Conservation (phyloP, 768 basidiomycete species). For the Pisolithus orientalis region DNA sequence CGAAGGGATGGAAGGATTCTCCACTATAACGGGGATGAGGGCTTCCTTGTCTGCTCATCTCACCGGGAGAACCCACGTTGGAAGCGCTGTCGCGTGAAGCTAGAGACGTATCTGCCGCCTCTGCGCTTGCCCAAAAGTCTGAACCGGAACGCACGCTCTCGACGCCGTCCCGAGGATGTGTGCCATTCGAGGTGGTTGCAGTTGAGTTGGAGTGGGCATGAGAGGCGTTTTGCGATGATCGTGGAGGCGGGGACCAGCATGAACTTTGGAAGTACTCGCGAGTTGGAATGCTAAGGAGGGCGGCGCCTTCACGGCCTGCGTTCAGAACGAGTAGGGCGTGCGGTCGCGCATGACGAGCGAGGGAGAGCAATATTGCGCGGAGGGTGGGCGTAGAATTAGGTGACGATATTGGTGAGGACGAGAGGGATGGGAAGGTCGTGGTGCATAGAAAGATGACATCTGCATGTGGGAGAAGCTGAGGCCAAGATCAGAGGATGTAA, state of each 20-base stretch:
- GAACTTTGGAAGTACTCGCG: slow-evolving; percentile 84
- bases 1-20: slow-evolving; percentile 29
- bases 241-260: slow-evolving; percentile 47
- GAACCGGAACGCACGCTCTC: slow-evolving; percentile 60
- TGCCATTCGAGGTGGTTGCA: slow-evolving; percentile 10
- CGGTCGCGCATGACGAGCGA: slow-evolving; percentile 57
- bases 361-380: slow-evolving; percentile 69
- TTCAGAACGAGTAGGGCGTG: slow-evolving; percentile 79
- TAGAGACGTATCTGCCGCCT: slow-evolving; percentile 9
- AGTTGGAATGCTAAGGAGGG: slow-evolving; percentile 74
- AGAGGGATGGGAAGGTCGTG: slow-evolving; percentile 20
- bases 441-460: slow-evolving; percentile 67
- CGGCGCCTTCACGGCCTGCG: slow-evolving; percentile 76
- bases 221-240: neutral
- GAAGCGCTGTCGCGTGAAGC: slow-evolving; percentile 14
- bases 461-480: slow-evolving; percentile 72
- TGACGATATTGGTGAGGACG: slow-evolving; percentile 21
- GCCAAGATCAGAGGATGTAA: neutral
- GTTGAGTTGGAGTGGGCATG: slow-evolving; percentile 15
- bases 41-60: neutral
- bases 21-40: slow-evolving; percentile 12
- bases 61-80: slow-evolving; percentile 1
- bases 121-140: slow-evolving; percentile 62
- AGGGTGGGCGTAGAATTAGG: slow-evolving; percentile 54
- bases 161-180: slow-evolving; percentile 22